Conservation (phyloP, 1,139 yeast genomes). For the Sugiyamaella sp. region DNA sequence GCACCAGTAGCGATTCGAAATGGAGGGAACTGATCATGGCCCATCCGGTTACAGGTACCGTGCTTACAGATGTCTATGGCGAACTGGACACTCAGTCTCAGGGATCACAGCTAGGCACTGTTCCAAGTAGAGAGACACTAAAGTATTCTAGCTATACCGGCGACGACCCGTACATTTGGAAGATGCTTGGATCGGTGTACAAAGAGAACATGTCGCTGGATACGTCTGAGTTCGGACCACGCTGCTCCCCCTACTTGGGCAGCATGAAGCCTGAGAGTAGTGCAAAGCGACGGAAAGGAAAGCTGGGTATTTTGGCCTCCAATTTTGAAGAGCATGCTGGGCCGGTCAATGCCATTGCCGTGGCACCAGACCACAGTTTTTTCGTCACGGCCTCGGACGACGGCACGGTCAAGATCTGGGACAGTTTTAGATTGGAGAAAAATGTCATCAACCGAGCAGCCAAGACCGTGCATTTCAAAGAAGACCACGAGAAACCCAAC, state of each 20-base stretch:
- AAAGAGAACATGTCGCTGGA: constrained; percentile 57
- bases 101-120: constrained; percentile 4
- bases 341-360: constrained; percentile 58
- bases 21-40: constrained; percentile 25
- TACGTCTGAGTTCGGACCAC: constrained; percentile 70
- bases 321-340: constrained; percentile 59
- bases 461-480: constrained; percentile 30
- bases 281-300: constrained; percentile 27
- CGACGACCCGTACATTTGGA: constrained; percentile 61
- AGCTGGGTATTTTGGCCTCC: constrained; percentile 58
- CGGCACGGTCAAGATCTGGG: constrained; percentile 82
- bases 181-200: constrained; percentile 55
- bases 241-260: constrained; percentile 19
- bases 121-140: constrained; percentile 1
- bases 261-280: not conserved
- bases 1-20: constrained; percentile 10
- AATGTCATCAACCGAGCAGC: constrained; percentile 66
- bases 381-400: constrained; percentile 78
- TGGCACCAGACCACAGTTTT: constrained; percentile 61
- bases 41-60: constrained; percentile 33
- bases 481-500: not conserved
- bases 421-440: constrained; percentile 62
- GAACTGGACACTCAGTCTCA: constrained; percentile 29
- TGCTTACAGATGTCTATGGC: constrained; percentile 36
- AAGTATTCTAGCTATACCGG: constrained; percentile 48